These are phyloP conservation scores for Orbilia blumenaviensis DNA, from an alignment of 2,329 filamentous ascomycete species.

Conservation along the genomic window DNA sequence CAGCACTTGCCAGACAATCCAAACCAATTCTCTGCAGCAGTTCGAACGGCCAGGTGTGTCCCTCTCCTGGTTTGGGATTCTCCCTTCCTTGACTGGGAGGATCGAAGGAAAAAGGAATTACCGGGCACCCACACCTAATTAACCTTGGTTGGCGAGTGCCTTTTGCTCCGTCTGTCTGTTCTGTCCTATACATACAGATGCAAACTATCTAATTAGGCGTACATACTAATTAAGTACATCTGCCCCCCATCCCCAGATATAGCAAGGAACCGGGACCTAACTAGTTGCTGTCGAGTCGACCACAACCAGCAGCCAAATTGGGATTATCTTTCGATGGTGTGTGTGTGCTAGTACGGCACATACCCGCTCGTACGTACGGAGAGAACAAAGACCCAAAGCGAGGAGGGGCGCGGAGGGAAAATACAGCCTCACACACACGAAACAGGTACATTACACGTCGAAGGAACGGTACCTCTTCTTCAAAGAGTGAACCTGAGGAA, in stretches of 20 bases:
- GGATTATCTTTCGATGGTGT: conserved; percentile 43
- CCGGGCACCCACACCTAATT: conserved; percentile 40
- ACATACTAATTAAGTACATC: too few species aligned
- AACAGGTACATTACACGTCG: conserved; percentile 51
- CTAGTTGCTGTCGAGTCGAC: conserved; percentile 43
- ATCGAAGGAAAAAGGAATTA: conserved; percentile 47
- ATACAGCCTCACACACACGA: conserved; percentile 25
- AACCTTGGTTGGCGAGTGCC: conserved; percentile 40
- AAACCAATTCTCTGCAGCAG: conserved; percentile 48
- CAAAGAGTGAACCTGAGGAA: conserved; percentile 26
- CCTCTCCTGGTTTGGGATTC: conserved; percentile 51
- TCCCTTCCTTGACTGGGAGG: conserved; percentile 30
- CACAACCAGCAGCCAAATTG: conserved; percentile 43
- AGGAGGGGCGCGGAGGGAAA: conserved; percentile 23
- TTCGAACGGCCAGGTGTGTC: conserved; percentile 48
- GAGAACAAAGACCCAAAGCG: conserved; percentile 45
- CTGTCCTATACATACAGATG: neutral
- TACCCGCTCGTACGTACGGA: conserved; percentile 34
- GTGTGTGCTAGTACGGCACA: conserved; percentile 38
- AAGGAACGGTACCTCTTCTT: conserved; percentile 49
- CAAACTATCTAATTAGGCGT: conserved; percentile 1
- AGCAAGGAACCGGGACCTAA: conserved; percentile 48
- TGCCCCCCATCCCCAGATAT: conserved; percentile 48
- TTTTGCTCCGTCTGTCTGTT: neutral
- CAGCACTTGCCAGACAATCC: conserved; percentile 53